phyloP scores from a whole-genome alignment of 257 asterid species.

The Lantana camara region DNA sequence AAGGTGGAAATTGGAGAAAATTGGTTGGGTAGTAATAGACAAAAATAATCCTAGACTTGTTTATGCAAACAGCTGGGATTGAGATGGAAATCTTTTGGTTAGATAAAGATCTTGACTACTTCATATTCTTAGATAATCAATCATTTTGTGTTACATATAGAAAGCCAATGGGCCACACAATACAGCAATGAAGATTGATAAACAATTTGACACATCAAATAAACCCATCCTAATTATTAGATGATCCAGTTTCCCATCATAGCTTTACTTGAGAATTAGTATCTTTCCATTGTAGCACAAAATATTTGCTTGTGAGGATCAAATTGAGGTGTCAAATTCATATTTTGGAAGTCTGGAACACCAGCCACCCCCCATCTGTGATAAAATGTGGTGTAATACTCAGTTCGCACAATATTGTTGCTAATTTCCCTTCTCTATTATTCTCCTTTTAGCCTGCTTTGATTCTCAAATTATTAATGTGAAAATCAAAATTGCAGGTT shows the following conservation, averaged over 20 bases:
- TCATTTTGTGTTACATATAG: neutral
- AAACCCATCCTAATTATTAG: neutral
- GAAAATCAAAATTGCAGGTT: constrained; percentile 54
- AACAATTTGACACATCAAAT: neutral
- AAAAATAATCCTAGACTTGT: neutral
- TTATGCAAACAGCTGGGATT: neutral
- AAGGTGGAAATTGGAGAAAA: neutral
- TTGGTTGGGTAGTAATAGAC: neutral
- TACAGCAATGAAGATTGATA: neutral
- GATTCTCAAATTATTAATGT: constrained; percentile 11
- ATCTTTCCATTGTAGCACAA: neutral
- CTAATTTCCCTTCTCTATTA: too few relatives aligned
- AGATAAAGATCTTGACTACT: neutral
- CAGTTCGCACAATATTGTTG: too few relatives aligned
- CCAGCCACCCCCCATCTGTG: too few relatives aligned
- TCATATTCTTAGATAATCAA: neutral
- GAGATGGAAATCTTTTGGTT: constrained; percentile 4
- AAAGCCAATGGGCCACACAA: neutral
- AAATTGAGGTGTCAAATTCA: neutral
- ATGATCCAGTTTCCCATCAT: neutral
- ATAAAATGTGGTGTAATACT: too few relatives aligned
- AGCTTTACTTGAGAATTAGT: constrained; percentile 2
- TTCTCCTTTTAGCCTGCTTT: too few relatives aligned
- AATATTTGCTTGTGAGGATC: neutral
- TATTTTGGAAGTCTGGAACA: neutral